Percentiles rank a stretch among this genome's conserved stretches.
phyloP scores from a whole-genome alignment of 495 filamentous ascomycete genomes.

The Amorphotheca resinae region DNA sequence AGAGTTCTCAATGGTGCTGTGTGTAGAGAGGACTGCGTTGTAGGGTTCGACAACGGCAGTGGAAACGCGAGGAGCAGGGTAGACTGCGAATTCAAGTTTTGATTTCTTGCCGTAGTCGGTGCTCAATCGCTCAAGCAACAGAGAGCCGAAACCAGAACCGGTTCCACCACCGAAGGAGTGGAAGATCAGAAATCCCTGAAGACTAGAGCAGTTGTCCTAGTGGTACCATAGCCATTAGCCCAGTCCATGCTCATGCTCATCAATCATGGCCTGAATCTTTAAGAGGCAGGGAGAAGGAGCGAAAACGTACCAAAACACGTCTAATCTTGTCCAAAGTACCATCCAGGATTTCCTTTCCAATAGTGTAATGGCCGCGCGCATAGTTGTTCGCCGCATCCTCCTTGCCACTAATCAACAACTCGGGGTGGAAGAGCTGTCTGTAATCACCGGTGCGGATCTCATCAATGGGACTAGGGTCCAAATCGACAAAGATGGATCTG shows the following conservation, averaged over 20 bases:
- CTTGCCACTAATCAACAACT: conserved; percentile 79
- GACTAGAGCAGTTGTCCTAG: conserved; percentile 71
- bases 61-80: conserved; percentile 74
- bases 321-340: conserved; percentile 74
- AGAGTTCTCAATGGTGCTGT: conserved; percentile 88
- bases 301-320: conserved; percentile 40
- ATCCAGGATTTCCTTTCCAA: conserved; percentile 84
- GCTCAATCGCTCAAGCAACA: conserved; percentile 76
- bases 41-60: conserved; percentile 89
- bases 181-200: conserved; percentile 89
- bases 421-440: conserved; percentile 81
- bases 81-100: conserved; percentile 87
- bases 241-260: neutral
- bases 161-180: conserved; percentile 91
- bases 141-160: conserved; percentile 79
- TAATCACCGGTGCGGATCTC: conserved; percentile 78
- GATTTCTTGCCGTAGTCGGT: conserved; percentile 90
- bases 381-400: conserved; percentile 96
- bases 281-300: no score
- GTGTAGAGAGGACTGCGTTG: conserved; percentile 82
- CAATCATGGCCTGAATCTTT: neutral
- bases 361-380: conserved; percentile 86
- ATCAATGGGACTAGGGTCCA: conserved; percentile 84
- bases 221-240: conserved; percentile 20
- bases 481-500: conserved; percentile 77